Evolutionary conservation across 2,329 filamentous ascomycete genomes (phyloP).

Genomic region (Zymoseptoria brevis): DNA sequence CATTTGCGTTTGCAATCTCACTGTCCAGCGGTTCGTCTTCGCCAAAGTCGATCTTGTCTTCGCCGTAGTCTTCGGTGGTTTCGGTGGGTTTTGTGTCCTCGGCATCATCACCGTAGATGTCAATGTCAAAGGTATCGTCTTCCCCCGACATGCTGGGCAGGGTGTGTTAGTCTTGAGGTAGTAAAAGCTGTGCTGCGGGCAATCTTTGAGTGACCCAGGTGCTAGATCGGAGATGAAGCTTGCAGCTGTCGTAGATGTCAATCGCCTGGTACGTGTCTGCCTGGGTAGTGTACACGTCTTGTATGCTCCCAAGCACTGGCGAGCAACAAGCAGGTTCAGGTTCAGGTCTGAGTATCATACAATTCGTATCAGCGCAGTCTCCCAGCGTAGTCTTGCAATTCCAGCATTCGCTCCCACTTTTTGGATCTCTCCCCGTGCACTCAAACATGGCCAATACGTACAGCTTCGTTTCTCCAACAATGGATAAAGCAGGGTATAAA

Average conservation of each 20-base stretch:
- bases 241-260: background rate
- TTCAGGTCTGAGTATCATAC: constrained; percentile 19
- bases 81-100: constrained; percentile 26
- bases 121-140: constrained; percentile 64
- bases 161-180: constrained; percentile 7
- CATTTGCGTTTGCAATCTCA: background rate
- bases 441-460: constrained; percentile 20
- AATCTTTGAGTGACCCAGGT: background rate
- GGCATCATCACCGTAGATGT: constrained; percentile 58
- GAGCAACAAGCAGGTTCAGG: background rate
- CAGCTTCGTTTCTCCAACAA: constrained; percentile 5
- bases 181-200: background rate
- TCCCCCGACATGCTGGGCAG: constrained; percentile 39
- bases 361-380: constrained; percentile 15
- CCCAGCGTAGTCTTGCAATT: background rate
- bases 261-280: constrained; percentile 7
- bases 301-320: constrained; percentile 4
- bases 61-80: constrained; percentile 17
- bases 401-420: too few relatives aligned
- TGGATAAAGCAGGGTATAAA: background rate
- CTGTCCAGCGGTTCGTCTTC: constrained; percentile 8
- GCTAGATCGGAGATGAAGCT: background rate
- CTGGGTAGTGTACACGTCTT: constrained; percentile 18
- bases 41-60: constrained; percentile 19
- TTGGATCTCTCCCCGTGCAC: constrained; percentile 1